A percentile compares a stretch with the other conserved stretches of the same genome.
Conservation (phyloP, 2,329 filamentous ascomycete species). For the Metarhizium brunneum region DNA sequence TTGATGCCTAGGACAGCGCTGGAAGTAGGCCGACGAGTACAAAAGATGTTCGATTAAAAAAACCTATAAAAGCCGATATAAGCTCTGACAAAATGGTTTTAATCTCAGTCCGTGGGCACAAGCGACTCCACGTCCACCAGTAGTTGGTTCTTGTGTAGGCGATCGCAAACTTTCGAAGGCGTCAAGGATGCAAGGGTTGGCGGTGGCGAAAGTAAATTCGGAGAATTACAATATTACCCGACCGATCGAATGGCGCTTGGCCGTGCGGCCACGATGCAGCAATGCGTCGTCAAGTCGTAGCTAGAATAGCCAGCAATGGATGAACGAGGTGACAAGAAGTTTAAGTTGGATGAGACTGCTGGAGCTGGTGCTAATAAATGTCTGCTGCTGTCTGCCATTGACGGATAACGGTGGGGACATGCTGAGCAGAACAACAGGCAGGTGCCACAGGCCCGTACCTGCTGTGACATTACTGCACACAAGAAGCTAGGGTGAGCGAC, state of each 20-base stretch:
- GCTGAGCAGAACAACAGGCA: not conserved
- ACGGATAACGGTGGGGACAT: slow-evolving; percentile 3
- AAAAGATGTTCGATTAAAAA: not conserved
- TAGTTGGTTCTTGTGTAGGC: not conserved
- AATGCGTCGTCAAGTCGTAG: not conserved
- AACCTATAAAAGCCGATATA: not conserved
- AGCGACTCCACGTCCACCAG: not conserved
- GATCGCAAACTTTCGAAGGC: slow-evolving; percentile 1
- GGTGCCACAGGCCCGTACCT: not conserved
- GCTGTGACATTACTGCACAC: not conserved
- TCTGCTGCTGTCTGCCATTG: not conserved
- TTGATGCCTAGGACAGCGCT: not conserved
- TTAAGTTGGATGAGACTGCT: not conserved
- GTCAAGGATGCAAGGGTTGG: not conserved
- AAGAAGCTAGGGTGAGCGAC: not conserved
- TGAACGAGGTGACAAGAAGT: not conserved
- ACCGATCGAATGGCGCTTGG: slow-evolving; percentile 1
- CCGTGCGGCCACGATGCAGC: slow-evolving; percentile 4
- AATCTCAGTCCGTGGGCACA: not conserved
- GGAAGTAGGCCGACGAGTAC: not conserved
- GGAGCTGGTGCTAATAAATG: not conserved
- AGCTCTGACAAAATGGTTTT: not conserved
- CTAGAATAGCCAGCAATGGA: not conserved
- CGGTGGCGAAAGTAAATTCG: not conserved
- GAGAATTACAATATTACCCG: not conserved